Base-by-base conservation (phyloP, 768 basidiomycete species). In the Agrocybe chaxingu region DNA sequence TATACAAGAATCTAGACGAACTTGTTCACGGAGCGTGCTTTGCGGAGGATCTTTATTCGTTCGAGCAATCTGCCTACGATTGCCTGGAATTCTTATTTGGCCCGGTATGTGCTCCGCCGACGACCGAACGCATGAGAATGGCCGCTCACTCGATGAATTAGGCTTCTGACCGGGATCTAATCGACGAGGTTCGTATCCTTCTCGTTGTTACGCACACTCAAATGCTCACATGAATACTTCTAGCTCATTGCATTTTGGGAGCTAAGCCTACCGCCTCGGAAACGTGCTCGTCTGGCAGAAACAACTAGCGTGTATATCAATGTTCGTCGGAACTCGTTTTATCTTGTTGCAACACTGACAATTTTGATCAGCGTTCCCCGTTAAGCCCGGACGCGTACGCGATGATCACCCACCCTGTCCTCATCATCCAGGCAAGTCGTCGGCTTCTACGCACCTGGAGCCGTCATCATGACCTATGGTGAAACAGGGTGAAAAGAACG, bases 161-260 rank as follows among this genome's bases (percentile, higher is more conserved):
- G 82, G 71, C 77, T 29, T 72, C 73, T 38, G 78, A 80, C 52
- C 56, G 67, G 45, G 85, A 86, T 61, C 62, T 89, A 18, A 69
- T 75, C 54, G 87, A 90, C 63, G 81, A 84, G 42, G 88, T 89
- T 52, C 50, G 79, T 41, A 34, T 51, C 34, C 39, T 12, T 34
- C 36, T 45, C 41, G 52, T 49, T 35, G 36, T 24, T 36, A 10
- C 39, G 24, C 7, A 24, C 11, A 37, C 8, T 11, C 35, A 11
- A 10, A 18, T 10, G 39, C 39, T 35, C 45, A 18, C 29, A 55
- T 42, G 13, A 32, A 36, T 16, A 48, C 8, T 39, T 19, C 18
- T 52, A 90, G 88, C 60, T 90, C 18, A 80, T 87, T 41, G 72
- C 76, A 18, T 84, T 76, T 61, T 90, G 86, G 85, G 75, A 82